A percentile compares a stretch with the other conserved stretches of the same genome.
Conservation (phyloP, 179 eudicot species). For the Pouteria campechiana region DNA sequence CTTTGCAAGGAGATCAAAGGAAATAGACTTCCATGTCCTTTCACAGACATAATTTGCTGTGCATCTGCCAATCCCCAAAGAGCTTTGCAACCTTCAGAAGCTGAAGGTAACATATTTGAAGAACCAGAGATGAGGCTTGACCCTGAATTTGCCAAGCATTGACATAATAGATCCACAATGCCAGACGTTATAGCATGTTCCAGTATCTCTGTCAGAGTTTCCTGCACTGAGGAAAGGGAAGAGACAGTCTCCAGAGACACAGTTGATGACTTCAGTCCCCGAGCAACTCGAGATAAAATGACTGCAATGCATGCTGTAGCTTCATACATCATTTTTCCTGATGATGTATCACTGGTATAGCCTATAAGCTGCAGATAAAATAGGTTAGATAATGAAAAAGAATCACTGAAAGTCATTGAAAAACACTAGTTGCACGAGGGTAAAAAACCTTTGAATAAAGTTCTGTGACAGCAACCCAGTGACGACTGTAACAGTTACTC, state of each 20-base stretch:
- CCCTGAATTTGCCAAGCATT: slow-evolving; percentile 67
- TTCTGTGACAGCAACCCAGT: slow-evolving; percentile 76
- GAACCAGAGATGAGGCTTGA: slow-evolving; percentile 81
- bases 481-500: slow-evolving; percentile 58
- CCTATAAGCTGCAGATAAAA: slow-evolving; percentile 43
- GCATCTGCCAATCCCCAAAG: slow-evolving; percentile 76
- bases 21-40: slow-evolving; percentile 31
- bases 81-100: slow-evolving; percentile 82
- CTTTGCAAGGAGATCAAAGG: slow-evolving; percentile 57
- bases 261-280: slow-evolving; percentile 49
- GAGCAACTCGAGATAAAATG: slow-evolving; percentile 57
- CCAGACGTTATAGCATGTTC: slow-evolving; percentile 73
- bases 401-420: too few relatives aligned
- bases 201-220: slow-evolving; percentile 47
- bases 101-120: slow-evolving; percentile 68
- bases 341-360: slow-evolving; percentile 43
- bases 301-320: slow-evolving; percentile 71
- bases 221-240: slow-evolving; percentile 20
- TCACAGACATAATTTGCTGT: slow-evolving; percentile 36
- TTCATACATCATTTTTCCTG: slow-evolving; percentile 70
- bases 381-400: too few relatives aligned
- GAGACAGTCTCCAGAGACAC: slow-evolving; percentile 17
- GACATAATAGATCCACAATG: slow-evolving; percentile 49
- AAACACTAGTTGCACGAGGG: not conserved
- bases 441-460: slow-evolving; percentile 61